A percentile compares a stretch with the other conserved stretches of the same genome.
Evolutionary conservation across 2,329 filamentous ascomycete species (phyloP).

Genomic region (Aspergillus piperis): DNA sequence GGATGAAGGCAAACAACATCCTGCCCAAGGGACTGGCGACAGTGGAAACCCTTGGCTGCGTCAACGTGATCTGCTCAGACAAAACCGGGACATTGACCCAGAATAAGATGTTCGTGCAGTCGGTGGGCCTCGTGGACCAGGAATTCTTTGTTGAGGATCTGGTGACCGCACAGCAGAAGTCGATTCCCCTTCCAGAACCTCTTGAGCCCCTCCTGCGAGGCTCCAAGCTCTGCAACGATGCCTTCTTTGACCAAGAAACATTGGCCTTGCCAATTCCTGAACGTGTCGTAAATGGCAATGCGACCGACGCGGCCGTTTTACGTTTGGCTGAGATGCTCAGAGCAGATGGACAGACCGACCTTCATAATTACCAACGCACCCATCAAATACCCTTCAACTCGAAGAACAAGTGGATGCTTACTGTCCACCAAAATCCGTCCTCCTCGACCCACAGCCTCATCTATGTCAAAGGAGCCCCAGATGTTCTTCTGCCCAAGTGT

Average conservation of each 20-base stretch:
- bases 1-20: slow-evolving; percentile 75
- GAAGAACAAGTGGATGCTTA: slow-evolving; percentile 82
- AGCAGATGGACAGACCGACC: slow-evolving; percentile 58
- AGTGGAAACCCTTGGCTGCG: slow-evolving; percentile 73
- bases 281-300: slow-evolving; percentile 71
- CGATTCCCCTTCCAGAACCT: slow-evolving; percentile 35
- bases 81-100: slow-evolving; percentile 66
- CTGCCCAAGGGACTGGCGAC: slow-evolving; percentile 79
- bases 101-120: slow-evolving; percentile 69
- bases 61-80: slow-evolving; percentile 75
- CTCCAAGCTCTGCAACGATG: slow-evolving; percentile 71
- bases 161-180: slow-evolving; percentile 13
- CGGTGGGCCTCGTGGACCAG: slow-evolving; percentile 30
- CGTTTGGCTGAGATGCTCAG: slow-evolving; percentile 69
- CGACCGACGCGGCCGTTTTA: slow-evolving; percentile 73
- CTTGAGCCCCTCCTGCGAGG: slow-evolving; percentile 63
- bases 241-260: slow-evolving; percentile 70
- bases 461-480: slow-evolving; percentile 74
- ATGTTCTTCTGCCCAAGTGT: slow-evolving; percentile 69
- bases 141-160: slow-evolving; percentile 25
- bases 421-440: slow-evolving; percentile 47
- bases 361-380: slow-evolving; percentile 61
- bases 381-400: slow-evolving; percentile 77
- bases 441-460: slow-evolving; percentile 31
- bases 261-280: slow-evolving; percentile 60